Conservation (phyloP, 1,139 yeast species). For the Yamadazyma pseudoaaseri region DNA sequence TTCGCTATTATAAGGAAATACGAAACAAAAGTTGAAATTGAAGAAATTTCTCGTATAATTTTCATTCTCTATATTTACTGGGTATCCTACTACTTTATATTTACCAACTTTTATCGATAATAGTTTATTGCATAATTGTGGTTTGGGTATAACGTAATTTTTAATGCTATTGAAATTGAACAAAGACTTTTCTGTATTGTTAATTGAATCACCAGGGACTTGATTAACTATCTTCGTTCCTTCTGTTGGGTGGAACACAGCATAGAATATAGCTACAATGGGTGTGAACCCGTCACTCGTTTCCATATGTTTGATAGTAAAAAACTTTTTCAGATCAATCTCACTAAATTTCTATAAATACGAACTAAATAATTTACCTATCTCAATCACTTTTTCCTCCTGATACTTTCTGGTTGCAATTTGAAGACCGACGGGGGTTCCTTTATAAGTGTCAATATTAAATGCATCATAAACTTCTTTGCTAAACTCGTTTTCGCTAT, state of each 20-base stretch:
- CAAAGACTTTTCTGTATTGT: slow-evolving; percentile 22
- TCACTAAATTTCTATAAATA: slow-evolving; percentile 2
- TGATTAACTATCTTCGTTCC: slow-evolving; percentile 94
- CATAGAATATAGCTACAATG: slow-evolving; percentile 81
- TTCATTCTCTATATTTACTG: slow-evolving; percentile 74
- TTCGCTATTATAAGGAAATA: slow-evolving; percentile 80
- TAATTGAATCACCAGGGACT: slow-evolving; percentile 71
- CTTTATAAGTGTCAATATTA: slow-evolving; percentile 20
- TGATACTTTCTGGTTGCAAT: slow-evolving; percentile 25
- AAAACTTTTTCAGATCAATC: background rate
- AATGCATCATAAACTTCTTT: slow-evolving; percentile 24
- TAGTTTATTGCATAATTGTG: slow-evolving; percentile 80
- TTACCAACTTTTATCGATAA: slow-evolving; percentile 71
- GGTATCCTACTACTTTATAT: slow-evolving; percentile 82
- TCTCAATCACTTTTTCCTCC: slow-evolving; percentile 28
- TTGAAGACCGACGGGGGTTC: slow-evolving; percentile 31
- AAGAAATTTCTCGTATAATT: slow-evolving; percentile 88
- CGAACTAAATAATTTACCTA: slow-evolving; percentile 4
- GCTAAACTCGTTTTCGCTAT: slow-evolving; percentile 27
- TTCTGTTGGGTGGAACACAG: slow-evolving; percentile 92
- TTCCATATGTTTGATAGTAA: slow-evolving; percentile 23
- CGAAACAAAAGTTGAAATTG: slow-evolving; percentile 89
- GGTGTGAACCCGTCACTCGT: slow-evolving; percentile 69
- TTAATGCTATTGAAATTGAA: slow-evolving; percentile 84
- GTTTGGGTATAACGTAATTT: slow-evolving; percentile 91